Conservation (phyloP, 2,329 filamentous ascomycete genomes). For the Teratosphaeria epicoccoides region DNA sequence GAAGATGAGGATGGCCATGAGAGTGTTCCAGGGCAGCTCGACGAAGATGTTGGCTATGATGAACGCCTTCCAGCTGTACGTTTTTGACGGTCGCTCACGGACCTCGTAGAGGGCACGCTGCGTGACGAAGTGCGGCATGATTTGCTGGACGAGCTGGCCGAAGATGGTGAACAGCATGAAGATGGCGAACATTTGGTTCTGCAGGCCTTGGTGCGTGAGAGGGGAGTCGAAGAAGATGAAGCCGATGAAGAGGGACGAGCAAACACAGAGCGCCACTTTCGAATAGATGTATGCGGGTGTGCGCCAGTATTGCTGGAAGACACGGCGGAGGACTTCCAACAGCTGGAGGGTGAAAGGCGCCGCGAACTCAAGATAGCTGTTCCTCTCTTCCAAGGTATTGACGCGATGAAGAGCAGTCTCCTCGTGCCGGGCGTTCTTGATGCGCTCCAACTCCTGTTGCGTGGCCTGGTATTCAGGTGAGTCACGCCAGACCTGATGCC, state of each 20-base stretch:
- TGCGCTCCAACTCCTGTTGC: conserved; percentile 36
- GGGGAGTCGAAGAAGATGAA: conserved; percentile 55
- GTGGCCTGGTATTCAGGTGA: conserved; percentile 36
- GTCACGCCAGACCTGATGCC: conserved; percentile 39
- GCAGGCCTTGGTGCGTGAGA: conserved; percentile 64
- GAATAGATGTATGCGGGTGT: conserved; percentile 82
- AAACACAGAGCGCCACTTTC: conserved; percentile 58
- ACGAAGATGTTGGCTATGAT: conserved; percentile 74
- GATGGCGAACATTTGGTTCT: conserved; percentile 78
- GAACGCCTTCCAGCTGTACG: conserved; percentile 77
- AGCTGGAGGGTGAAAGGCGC: conserved; percentile 62
- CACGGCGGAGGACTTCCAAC: conserved; percentile 55
- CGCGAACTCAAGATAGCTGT: conserved; percentile 66
- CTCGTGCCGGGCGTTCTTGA: conserved; percentile 31
- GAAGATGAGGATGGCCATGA: conserved; percentile 68
- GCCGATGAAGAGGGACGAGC: conserved; percentile 62
- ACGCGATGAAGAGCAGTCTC: conserved; percentile 29
- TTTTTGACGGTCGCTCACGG: conserved; percentile 72
- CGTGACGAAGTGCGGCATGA: conserved; percentile 77
- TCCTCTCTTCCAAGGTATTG: conserved; percentile 36
- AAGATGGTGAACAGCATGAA: conserved; percentile 78
- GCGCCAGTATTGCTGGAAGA: conserved; percentile 89
- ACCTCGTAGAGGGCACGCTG: conserved; percentile 76
- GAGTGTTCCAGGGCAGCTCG: conserved; percentile 73
- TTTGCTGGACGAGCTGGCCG: conserved; percentile 65